Evolutionary conservation across 2,329 filamentous ascomycete genomes (phyloP).

Genomic region (Aspergillus pseudotamarii): DNA sequence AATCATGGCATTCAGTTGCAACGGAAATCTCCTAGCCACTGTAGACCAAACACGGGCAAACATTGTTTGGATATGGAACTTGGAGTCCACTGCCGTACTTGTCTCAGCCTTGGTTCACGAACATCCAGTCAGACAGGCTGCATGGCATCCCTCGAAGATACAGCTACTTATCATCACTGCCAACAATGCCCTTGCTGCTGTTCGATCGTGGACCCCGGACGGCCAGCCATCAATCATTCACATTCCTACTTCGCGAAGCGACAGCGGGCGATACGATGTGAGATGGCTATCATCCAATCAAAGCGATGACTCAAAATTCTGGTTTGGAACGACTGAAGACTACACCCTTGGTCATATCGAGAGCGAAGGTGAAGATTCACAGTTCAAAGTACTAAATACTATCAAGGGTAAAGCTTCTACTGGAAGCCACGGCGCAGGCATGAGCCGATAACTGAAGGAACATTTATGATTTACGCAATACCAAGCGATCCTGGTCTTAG

Average conservation of each 20-base stretch:
- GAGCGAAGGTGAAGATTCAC: constrained; percentile 20
- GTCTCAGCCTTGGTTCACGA: constrained; percentile 46
- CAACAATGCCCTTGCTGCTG: constrained; percentile 34
- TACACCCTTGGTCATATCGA: constrained; percentile 38
- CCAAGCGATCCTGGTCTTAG: not conserved
- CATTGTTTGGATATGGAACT: constrained; percentile 50
- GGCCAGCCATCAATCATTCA: constrained; percentile 33
- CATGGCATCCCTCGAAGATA: constrained; percentile 42
- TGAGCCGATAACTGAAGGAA: constrained; percentile 21
- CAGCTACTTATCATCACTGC: constrained; percentile 44
- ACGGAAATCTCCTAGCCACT: constrained; percentile 41
- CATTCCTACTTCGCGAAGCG: constrained; percentile 34
- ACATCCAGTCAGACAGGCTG: constrained; percentile 41
- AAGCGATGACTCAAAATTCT: constrained; percentile 31
- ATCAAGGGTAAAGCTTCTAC: constrained; percentile 26
- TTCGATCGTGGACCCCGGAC: constrained; percentile 38
- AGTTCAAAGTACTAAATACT: constrained; percentile 34
- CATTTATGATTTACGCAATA: not conserved
- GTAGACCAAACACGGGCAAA: constrained; percentile 45
- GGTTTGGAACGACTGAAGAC: constrained; percentile 40
- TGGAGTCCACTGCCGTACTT: constrained; percentile 32
- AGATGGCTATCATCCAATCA: constrained; percentile 32
- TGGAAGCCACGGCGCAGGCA: constrained; percentile 20
- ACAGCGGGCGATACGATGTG: constrained; percentile 40
- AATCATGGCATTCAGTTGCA: constrained; percentile 43